Evolutionary conservation across 83 land plant species (phyloP).

Genomic region (Thuja plicata): DNA sequence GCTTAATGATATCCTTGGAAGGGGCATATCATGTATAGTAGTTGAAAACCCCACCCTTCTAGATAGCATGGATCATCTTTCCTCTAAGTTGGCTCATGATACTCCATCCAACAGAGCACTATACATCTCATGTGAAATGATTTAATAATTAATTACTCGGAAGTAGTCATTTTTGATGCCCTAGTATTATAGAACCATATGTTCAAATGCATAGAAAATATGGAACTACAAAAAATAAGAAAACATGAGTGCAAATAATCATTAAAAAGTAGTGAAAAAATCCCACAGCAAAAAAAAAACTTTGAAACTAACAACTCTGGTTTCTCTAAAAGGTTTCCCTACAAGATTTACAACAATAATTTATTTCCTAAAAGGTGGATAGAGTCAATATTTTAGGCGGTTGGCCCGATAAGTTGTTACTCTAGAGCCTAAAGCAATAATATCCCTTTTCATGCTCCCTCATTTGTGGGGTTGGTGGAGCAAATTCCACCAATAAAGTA

Average conservation of each 20-base stretch:
- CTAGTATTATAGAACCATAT: no score
- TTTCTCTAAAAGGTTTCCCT: not conserved
- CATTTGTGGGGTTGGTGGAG: no score
- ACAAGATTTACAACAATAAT: not conserved
- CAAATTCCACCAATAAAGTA: no score
- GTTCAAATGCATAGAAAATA: not conserved
- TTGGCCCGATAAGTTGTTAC: not conserved
- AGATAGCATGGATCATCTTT: slow-evolving; percentile 39
- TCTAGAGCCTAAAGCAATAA: not conserved
- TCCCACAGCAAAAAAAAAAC: not conserved
- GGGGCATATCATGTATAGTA: slow-evolving; percentile 48
- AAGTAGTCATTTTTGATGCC: no score
- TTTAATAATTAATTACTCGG: no score
- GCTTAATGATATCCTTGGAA: slow-evolving; percentile 52
- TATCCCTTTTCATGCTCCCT: no score
- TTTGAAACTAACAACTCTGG: not conserved
- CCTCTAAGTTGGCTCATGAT: no score
- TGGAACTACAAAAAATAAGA: not conserved
- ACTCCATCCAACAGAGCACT: no score
- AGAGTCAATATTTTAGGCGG: not conserved
- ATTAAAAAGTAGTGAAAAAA: not conserved
- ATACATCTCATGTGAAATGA: no score
- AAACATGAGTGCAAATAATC: not conserved
- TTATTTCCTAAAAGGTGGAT: not conserved
- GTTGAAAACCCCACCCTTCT: slow-evolving; percentile 47